A percentile compares a stretch with the other conserved stretches of the same genome.
These are phyloP conservation scores for Eremothecium gossypii DNA, from an alignment of 1,139 yeast genomes.

Conservation along the genomic window DNA sequence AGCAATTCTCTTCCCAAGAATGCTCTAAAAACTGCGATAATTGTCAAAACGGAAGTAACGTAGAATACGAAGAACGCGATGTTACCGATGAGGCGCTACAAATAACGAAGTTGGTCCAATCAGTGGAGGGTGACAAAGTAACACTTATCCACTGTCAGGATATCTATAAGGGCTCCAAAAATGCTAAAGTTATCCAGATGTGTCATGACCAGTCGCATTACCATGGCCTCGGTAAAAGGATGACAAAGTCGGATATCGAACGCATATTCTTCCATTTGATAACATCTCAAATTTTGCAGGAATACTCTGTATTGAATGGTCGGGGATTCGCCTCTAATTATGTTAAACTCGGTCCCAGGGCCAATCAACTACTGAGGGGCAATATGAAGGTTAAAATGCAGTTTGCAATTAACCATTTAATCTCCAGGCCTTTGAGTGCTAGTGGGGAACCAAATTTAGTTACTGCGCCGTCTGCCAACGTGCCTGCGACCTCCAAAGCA, in stretches of 20 bases:
- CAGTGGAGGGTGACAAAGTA: conserved; percentile 50
- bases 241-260: conserved; percentile 63
- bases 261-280: conserved; percentile 72
- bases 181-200: conserved; percentile 47
- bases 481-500: no score
- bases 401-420: conserved; percentile 26
- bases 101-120: conserved; percentile 50
- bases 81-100: conserved; percentile 57
- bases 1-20: conserved; percentile 54
- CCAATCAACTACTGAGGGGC: conserved; percentile 40
- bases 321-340: conserved; percentile 81
- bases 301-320: conserved; percentile 59
- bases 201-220: conserved; percentile 53
- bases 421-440: conserved; percentile 1
- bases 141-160: conserved; percentile 79
- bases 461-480: conserved; percentile 4
- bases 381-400: conserved; percentile 40
- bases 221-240: conserved; percentile 62
- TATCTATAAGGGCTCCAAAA: conserved; percentile 66
- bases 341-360: conserved; percentile 49
- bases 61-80: conserved; percentile 47
- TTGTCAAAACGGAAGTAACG: conserved; percentile 47
- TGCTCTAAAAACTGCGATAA: conserved; percentile 82
- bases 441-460: conserved; percentile 5
- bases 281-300: conserved; percentile 58